A percentile compares a stretch with the other conserved stretches of the same genome.
phyloP scores from a whole-genome alignment of 352 stramenopile species.

The Globisporangium cystogenes region DNA sequence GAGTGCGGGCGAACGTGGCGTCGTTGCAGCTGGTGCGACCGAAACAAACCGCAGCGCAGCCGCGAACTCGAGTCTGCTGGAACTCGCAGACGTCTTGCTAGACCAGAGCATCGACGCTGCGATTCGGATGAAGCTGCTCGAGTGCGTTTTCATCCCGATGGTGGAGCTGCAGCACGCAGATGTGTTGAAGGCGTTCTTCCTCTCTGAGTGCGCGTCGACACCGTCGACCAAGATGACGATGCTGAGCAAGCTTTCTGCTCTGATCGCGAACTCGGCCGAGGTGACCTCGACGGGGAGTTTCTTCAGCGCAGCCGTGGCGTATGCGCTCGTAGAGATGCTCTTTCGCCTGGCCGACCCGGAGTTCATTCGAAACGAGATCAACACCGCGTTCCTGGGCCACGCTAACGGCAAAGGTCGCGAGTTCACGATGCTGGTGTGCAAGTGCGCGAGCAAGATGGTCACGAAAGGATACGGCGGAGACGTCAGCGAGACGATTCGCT shows the following conservation, averaged over 20 bases:
- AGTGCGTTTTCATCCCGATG: slow-evolving; percentile 44
- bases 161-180: slow-evolving; percentile 32
- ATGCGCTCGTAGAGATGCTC: slow-evolving; percentile 55
- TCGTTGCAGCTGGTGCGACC: not conserved
- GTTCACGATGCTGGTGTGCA: slow-evolving; percentile 85
- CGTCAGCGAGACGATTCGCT: slow-evolving; percentile 28
- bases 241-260: slow-evolving; percentile 41
- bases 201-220: slow-evolving; percentile 16
- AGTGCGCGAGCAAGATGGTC: slow-evolving; percentile 72
- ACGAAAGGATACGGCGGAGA: slow-evolving; percentile 34
- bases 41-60: slow-evolving; percentile 5
- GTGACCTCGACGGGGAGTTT: slow-evolving; percentile 22
- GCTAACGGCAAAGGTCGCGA: slow-evolving; percentile 68
- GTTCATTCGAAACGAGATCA: slow-evolving; percentile 57
- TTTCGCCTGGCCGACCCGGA: slow-evolving; percentile 62
- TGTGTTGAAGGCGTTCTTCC: slow-evolving; percentile 38
- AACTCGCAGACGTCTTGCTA: slow-evolving; percentile 36
- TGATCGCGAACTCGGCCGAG: slow-evolving; percentile 53
- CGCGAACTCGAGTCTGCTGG: slow-evolving; percentile 12
- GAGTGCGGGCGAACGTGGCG: not conserved
- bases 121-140: slow-evolving; percentile 39
- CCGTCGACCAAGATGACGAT: slow-evolving; percentile 22
- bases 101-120: slow-evolving; percentile 26
- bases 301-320: slow-evolving; percentile 54
- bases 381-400: slow-evolving; percentile 64